Base-by-base conservation (phyloP, 2,329 filamentous ascomycete genomes). In the Saccharata proteae region DNA sequence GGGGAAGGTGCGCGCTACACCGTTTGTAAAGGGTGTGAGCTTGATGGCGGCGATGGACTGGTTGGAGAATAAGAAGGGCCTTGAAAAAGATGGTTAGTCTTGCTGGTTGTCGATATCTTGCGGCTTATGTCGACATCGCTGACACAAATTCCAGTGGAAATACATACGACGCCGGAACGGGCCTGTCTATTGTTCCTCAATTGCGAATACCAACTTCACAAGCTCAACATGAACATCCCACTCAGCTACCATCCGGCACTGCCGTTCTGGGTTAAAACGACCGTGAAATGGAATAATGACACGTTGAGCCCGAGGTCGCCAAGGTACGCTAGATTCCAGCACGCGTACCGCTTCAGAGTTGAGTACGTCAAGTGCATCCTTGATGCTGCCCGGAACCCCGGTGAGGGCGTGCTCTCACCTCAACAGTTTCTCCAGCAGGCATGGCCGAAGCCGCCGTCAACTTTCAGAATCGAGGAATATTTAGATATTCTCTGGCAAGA, bases 191-290 rank as follows among this genome's bases (percentile, higher is more conserved):
- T 11, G 6, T 15, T 27, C 4, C 6, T 27, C 14, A 13, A 27
- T 11, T 9, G 49, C 48, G 54, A 57, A 38, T 53, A 51, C 34
- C 42, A 43, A 16, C 47, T 58, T 13, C 57, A 46, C 44, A 34
- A 34, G 10, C 31, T 53, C 37, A 49, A 53, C 23, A 38, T 45
- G 19, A 28, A 32, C 4, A 54, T 44, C 3, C 42, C 47, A 11
- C 40, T 58, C 5, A 39, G 44, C 17, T 36, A 46, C 26, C 58
- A 59, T 23, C 55, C 56, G 2, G 58, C 55, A 36, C 43, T 60
- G 13, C 45, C 48, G 4, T 54, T 59, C 29, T 60, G 56, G 56
- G 48, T 59, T 23, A 52, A 58, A 38, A 44, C 48, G 1, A 33
- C 55, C 4, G 42, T 47, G 33, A 34, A 42, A 4, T 38, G 46